Evolutionary conservation across 306 rosid genomes (phyloP).

Genomic region (Calophaca sinica): DNA sequence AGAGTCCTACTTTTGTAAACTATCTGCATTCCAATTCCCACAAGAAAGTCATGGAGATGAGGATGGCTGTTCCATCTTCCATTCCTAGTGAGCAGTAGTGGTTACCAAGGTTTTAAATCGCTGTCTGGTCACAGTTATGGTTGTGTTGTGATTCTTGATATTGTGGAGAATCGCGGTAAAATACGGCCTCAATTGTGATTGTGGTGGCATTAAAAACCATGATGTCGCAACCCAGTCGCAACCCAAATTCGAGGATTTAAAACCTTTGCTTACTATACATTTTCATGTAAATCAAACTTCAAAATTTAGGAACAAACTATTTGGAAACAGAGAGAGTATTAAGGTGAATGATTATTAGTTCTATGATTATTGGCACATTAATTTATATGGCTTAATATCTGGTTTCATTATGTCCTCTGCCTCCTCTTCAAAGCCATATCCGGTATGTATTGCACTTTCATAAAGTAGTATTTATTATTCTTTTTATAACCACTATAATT

Average conservation of each 20-base stretch:
- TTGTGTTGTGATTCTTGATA: no score
- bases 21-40: constrained; percentile 56
- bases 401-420: constrained; percentile 28
- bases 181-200: no score
- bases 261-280: not conserved
- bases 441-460: constrained; percentile 18
- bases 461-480: not conserved
- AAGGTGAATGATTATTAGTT: constrained; percentile 37
- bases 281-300: constrained; percentile 51
- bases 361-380: constrained; percentile 28
- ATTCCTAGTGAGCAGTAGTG: constrained; percentile 31
- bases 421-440: not conserved
- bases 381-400: constrained; percentile 33
- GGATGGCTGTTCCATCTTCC: constrained; percentile 55
- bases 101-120: not conserved
- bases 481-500: no score
- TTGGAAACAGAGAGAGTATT: constrained; percentile 38
- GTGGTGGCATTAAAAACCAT: no score
- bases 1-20: constrained; percentile 57
- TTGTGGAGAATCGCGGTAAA: no score
- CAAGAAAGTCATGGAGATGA: constrained; percentile 67
- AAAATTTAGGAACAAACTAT: constrained; percentile 41
- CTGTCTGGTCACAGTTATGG: no score
- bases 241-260: no score
- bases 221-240: no score